phyloP scores from a whole-genome alignment of 306 rosid genomes.

The Geum urbanum region DNA sequence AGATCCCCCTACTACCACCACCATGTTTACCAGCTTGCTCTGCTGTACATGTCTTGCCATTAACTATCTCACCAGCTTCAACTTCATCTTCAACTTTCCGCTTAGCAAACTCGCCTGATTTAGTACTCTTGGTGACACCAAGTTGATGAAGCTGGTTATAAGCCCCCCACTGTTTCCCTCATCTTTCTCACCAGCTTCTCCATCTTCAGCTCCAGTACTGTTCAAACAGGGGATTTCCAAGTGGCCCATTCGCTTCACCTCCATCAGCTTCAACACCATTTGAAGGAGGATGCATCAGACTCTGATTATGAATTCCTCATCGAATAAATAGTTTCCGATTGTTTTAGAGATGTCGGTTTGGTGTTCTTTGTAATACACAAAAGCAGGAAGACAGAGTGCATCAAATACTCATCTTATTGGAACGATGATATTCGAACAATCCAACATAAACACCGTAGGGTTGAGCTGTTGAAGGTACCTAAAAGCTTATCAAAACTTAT shows the following conservation, averaged over 20 bases:
- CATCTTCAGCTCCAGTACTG: constrained; percentile 11
- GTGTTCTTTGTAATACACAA: not conserved
- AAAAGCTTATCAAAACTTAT: too few species aligned
- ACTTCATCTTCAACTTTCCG: constrained; percentile 11
- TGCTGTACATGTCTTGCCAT: constrained; percentile 6
- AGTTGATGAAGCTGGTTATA: constrained; percentile 22
- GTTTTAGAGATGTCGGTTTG: not conserved
- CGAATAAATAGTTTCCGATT: not conserved
- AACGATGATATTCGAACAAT: too few species aligned
- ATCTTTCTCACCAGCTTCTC: constrained; percentile 1
- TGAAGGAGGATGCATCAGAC: not conserved
- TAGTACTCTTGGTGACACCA: constrained; percentile 21
- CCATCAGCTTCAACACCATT: not conserved
- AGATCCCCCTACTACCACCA: constrained; percentile 13
- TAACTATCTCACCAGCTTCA: constrained; percentile 10
- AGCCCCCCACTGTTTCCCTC: constrained; percentile 28
- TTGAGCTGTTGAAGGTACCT: too few species aligned
- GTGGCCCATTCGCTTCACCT: not conserved
- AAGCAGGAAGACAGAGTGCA: not conserved
- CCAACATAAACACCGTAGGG: too few species aligned
- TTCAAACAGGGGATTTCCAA: constrained; percentile 14
- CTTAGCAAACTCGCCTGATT: constrained; percentile 14
- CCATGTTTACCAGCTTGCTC: constrained; percentile 21
- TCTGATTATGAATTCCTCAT: not conserved
- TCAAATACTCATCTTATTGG: too few species aligned